These are phyloP conservation scores for Oryza brachyantha DNA, from an alignment of 176 grass and related monocot species.

Conservation along the genomic window DNA sequence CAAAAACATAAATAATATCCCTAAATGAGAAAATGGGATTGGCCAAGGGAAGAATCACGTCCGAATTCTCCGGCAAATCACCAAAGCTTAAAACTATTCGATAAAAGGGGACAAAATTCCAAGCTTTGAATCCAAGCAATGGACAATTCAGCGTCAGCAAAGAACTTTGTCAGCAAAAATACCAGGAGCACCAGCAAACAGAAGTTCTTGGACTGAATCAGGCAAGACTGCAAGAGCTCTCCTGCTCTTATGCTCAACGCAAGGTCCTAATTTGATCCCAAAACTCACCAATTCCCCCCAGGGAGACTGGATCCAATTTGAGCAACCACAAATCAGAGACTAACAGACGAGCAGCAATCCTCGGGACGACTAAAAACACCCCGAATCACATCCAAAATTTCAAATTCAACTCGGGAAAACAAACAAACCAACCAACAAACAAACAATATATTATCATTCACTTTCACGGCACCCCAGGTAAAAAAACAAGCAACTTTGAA, in stretches of 20 bases:
- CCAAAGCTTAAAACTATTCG: not conserved
- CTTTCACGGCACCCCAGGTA: conserved; percentile 27
- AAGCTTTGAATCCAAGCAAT: conserved; percentile 18
- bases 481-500: conserved; percentile 32
- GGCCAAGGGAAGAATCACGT: conserved; percentile 37
- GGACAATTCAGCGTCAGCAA: conserved; percentile 2
- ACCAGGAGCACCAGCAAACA: not conserved
- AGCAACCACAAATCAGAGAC: not conserved
- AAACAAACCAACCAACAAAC: not conserved
- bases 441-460: conserved; percentile 9
- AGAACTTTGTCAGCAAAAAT: not conserved
- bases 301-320: conserved; percentile 36
- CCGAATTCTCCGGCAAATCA: conserved; percentile 7
- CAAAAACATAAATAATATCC: not conserved
- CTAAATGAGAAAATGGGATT: not conserved
- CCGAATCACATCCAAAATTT: not conserved
- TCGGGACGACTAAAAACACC: not conserved
- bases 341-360: not conserved
- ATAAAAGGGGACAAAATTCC: not conserved
- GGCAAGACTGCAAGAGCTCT: not conserved
- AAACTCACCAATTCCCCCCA: not conserved
- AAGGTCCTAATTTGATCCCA: not conserved
- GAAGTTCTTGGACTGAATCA: too few species aligned
- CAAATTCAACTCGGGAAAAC: not conserved
- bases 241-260: not conserved